These are phyloP conservation scores for Chytriomyces sp. DNA, from an alignment of 192 early-diverging fungal genomes.

Conservation along the genomic window DNA sequence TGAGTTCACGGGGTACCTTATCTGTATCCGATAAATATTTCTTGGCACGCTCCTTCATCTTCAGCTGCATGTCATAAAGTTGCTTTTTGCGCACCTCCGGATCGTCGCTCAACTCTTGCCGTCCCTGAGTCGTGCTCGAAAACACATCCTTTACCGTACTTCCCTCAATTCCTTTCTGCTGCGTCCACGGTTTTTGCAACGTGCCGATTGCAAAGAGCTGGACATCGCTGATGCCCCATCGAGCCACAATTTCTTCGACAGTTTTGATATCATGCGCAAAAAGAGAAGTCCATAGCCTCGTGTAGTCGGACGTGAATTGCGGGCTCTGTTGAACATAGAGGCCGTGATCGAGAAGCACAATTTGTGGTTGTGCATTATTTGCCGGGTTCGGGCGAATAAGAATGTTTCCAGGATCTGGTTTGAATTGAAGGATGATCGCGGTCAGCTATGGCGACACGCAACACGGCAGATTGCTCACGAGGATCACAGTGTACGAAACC, in stretches of 20 bases:
- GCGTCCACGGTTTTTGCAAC: slow-evolving; percentile 67
- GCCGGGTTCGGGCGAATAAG: slow-evolving; percentile 57
- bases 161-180: slow-evolving; percentile 48
- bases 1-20: slow-evolving; percentile 80
- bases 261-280: slow-evolving; percentile 70
- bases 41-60: slow-evolving; percentile 71
- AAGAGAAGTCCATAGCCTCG: slow-evolving; percentile 82
- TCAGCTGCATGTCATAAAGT: slow-evolving; percentile 61
- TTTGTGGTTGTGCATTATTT: slow-evolving; percentile 49
- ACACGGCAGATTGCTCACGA: slow-evolving; percentile 61
- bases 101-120: slow-evolving; percentile 38
- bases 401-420: slow-evolving; percentile 65
- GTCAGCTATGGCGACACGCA: not conserved
- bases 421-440: not conserved
- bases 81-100: not conserved
- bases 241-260: slow-evolving; percentile 63
- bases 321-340: slow-evolving; percentile 79
- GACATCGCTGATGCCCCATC: slow-evolving; percentile 75
- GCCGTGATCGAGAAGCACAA: slow-evolving; percentile 90
- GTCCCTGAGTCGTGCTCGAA: slow-evolving; percentile 56
- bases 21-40: slow-evolving; percentile 72
- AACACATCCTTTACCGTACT: slow-evolving; percentile 34
- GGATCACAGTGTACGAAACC: slow-evolving; percentile 87
- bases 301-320: slow-evolving; percentile 75
- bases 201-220: slow-evolving; percentile 73